Evolutionary conservation across 306 rosid genomes (phyloP), one percentile per base, ranked within the genome.

Genomic region (Quercus wislizeni): DNA sequence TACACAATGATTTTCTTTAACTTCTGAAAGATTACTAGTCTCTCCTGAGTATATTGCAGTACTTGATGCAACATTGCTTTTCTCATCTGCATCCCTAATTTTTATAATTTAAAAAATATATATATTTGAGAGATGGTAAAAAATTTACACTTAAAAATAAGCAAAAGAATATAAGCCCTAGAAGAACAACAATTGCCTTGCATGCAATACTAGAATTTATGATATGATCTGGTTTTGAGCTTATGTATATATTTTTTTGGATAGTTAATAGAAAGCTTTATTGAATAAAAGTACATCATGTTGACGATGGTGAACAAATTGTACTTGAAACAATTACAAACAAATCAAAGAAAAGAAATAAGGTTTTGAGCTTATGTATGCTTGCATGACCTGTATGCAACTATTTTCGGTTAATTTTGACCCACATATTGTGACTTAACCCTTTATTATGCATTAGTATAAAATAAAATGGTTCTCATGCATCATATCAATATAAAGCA

Each of bases 1-100:
- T 18, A 55, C 69, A 23, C 6, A 35, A 41, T 68, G 71, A 80
- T 80, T 85, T 83, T 88, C 92, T 76, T 85, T 80, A 75, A 76
- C 82, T 27, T 57, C 61, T 23, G 87, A 63, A 71, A 80, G 71
- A 82, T 75, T 71, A 74, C 58, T 25, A 71, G 76, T 76, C 77
- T 84, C 89, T 65, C 74, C 90, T 20, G 84, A 59, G 83, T 83
- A 85, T 54, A 55, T 27, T 25, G 62, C 73, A 79, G 69, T 54
- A 81, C 74, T 73, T 19, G 72, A 58, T 65, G 59, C 70, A 81
- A 51, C 58, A 82, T 74, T 41, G 62, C 76, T 85, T 35, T 85
- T 76, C 70, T 70, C 87, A 25, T 84, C 88, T 67, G 57, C 83
- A 75, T 73, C 84, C 74, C 91, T 92, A 85, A 23, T 78, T 79